Evolutionary conservation across 2,329 filamentous ascomycete genomes (phyloP), one percentile per base, ranked within the genome.

Genomic region (Ophiostoma angusticollis): DNA sequence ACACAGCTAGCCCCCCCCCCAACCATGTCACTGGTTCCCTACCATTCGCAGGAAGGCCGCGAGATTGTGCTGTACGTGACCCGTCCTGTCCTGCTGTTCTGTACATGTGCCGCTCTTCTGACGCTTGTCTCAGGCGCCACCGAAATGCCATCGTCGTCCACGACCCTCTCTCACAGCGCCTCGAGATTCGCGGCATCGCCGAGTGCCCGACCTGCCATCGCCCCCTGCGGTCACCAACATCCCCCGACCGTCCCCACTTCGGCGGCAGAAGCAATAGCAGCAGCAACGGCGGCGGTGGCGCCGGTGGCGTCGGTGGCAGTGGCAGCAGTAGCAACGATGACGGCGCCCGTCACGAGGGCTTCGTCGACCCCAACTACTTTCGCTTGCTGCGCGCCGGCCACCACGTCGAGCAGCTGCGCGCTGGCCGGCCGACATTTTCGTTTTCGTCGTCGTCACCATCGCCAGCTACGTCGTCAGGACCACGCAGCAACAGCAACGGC

Each of bases 201-300:
- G 77, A 87, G 54, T 98, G 93, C 54, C 91, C 93, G n/a, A 84
- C 85, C 52, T 95, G 89, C 57, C 84, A 86, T 55, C 80, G 83
- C 38, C 76, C 84, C 14, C 70, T 78, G 58, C 57, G 68, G 47
- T 39, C 40, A 2, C 57, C 55, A 28, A 56, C 55, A 25, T 68
- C 72, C 29, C 59, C 68, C 37, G 68, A 74, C 17, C 60, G 63
- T 23, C 56, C 40, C 5, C 35, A 64, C 45, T 74, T 63, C 54
- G 71, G 71, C 39, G 58, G 52, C 27, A 41, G 35, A 17, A 17
- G 16, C 17, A 16, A 24, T 22, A 17, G 24, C 27, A 31, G 8
- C 41, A 25, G n/a, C 22, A 13, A 12, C 28, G 16, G 27, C 8
- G 12, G 14, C 9, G 27, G 40, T 9, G 24, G 14, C 4, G 35